Evolutionary conservation across 805 yeast genomes (phyloP).

Genomic region (Lipomyces yamanashiensis): DNA sequence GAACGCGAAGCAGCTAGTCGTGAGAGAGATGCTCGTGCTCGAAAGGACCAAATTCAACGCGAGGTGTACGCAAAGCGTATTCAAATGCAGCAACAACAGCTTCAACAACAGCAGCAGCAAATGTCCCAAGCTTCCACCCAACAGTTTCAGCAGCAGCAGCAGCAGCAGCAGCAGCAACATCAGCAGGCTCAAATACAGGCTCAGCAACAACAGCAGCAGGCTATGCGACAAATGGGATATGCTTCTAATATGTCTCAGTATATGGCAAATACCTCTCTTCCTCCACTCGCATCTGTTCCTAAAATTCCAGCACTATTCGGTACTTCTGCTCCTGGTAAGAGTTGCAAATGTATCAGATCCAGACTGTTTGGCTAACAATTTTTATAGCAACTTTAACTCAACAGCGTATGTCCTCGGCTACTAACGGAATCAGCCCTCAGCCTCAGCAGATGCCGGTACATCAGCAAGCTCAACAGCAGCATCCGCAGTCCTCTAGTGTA

Average conservation of each 20-base stretch:
- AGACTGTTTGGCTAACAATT: not conserved
- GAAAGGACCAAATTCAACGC: slow-evolving; percentile 30
- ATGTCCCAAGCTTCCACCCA: slow-evolving; percentile 18
- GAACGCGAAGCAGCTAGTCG: slow-evolving; percentile 27
- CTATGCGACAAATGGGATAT: slow-evolving; percentile 22
- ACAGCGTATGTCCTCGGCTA: slow-evolving; percentile 7
- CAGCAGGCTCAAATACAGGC: slow-evolving; percentile 11
- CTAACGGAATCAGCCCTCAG: not conserved
- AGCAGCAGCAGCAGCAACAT: slow-evolving; percentile 17
- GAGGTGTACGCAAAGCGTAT: slow-evolving; percentile 28
- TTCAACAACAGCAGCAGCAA: slow-evolving; percentile 28
- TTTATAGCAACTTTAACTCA: slow-evolving; percentile 1
- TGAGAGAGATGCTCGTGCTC: slow-evolving; percentile 37
- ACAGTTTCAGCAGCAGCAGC: slow-evolving; percentile 15
- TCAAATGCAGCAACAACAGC: slow-evolving; percentile 33
- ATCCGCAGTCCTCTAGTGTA: not conserved
- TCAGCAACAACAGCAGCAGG: slow-evolving; percentile 14
- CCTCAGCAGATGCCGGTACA: slow-evolving; percentile 2
- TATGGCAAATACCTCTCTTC: slow-evolving; percentile 4
- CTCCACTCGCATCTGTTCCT: slow-evolving; percentile 7
- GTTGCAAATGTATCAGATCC: not conserved
- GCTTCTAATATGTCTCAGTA: not conserved
- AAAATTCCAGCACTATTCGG: slow-evolving; percentile 5
- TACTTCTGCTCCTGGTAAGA: slow-evolving; percentile 8
- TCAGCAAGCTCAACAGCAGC: slow-evolving; percentile 15